phyloP scores from a whole-genome alignment of 352 stramenopile genomes.

The Pythium dissotocum region DNA sequence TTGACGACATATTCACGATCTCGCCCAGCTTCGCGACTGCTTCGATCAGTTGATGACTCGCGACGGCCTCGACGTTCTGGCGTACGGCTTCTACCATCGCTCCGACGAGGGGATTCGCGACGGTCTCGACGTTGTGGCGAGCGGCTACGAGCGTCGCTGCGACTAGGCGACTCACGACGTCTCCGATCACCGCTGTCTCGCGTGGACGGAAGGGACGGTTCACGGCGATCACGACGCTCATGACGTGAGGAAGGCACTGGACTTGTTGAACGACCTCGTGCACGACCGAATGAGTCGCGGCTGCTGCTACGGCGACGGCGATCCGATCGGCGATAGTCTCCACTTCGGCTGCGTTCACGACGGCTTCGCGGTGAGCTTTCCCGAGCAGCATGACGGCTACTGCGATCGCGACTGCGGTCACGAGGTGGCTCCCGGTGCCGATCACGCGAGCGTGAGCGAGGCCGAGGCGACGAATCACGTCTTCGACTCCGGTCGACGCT shows the following conservation, averaged over 20 bases:
- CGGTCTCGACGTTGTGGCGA: slow-evolving; percentile 2
- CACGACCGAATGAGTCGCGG: neutral
- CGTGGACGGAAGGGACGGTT: neutral
- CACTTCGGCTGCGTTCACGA: neutral
- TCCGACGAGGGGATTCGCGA: neutral
- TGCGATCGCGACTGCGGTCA: neutral
- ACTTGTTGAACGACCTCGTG: neutral
- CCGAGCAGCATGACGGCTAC: neutral
- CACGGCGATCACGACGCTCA: neutral
- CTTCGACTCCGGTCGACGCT: neutral
- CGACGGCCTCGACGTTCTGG: slow-evolving; percentile 8
- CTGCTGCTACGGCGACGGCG: neutral
- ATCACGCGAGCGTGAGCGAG: slow-evolving; percentile 4
- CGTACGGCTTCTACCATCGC: neutral
- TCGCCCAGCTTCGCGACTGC: slow-evolving; percentile 9
- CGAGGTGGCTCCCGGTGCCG: neutral
- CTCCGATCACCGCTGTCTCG: neutral
- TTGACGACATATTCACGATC: slow-evolving; percentile 26
- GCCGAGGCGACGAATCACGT: neutral
- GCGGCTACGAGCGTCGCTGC: neutral
- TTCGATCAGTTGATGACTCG: neutral
- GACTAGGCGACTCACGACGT: neutral
- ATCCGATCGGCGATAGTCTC: neutral
- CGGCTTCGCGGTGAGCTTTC: neutral
- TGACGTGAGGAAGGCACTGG: neutral